Evolutionary conservation across 305 asterid genomes (phyloP).

Genomic region (Rubia peregrina): DNA sequence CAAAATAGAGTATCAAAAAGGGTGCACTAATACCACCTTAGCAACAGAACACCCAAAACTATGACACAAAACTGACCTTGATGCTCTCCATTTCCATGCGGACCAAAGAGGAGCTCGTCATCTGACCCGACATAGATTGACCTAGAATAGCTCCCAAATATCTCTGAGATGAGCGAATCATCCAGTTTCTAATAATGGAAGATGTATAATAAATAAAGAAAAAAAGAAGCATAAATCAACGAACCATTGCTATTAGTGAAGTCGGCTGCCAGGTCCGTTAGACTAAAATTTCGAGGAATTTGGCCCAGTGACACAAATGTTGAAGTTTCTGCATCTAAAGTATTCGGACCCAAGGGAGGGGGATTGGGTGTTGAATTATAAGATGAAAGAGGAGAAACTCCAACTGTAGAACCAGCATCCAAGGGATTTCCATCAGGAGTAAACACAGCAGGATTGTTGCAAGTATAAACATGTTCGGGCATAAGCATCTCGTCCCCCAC

Average conservation of each 20-base stretch:
- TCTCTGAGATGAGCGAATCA: constrained; percentile 43
- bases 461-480: constrained; percentile 40
- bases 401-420: constrained; percentile 41
- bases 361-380: constrained; percentile 43
- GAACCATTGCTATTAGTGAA: constrained; percentile 66
- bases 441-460: constrained; percentile 41
- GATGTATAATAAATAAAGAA: neutral
- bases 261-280: constrained; percentile 72
- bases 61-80: constrained; percentile 37
- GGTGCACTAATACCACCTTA: constrained; percentile 2
- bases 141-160: constrained; percentile 59
- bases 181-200: constrained; percentile 2
- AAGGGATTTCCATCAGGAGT: constrained; percentile 44
- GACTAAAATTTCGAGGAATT: constrained; percentile 76
- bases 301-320: constrained; percentile 64
- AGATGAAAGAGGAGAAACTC: constrained; percentile 56
- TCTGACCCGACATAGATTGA: constrained; percentile 61
- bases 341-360: constrained; percentile 36
- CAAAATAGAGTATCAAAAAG: constrained; percentile 31
- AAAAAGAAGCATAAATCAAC: constrained; percentile 16
- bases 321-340: constrained; percentile 45
- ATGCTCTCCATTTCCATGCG: constrained; percentile 39
- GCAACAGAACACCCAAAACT: constrained; percentile 5
- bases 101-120: constrained; percentile 42
- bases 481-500: constrained; percentile 47